phyloP scores from a whole-genome alignment of 2,329 filamentous ascomycete genomes.

The Ceratocystiopsis minuta region DNA sequence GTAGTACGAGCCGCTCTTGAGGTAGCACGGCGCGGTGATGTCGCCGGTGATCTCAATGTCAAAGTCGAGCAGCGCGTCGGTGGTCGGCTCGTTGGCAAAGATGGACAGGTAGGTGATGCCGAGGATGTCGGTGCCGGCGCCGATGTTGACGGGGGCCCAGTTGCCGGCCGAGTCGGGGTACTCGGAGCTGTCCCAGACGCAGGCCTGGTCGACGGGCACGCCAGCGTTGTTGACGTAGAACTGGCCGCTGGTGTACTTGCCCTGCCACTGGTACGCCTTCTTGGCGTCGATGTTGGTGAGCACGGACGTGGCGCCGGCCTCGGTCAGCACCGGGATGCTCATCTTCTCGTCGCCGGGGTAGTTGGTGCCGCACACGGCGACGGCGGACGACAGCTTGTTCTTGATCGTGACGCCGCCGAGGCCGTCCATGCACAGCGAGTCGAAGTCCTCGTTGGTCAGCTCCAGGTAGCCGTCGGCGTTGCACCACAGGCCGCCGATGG shows the following conservation, averaged over 20 bases:
- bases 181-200: conserved; percentile 47
- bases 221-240: conserved; percentile 91
- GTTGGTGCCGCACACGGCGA: conserved; percentile 80
- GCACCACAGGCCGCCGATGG: conserved; percentile 76
- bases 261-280: conserved; percentile 63
- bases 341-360: conserved; percentile 87
- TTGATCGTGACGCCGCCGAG: conserved; percentile 51
- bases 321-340: conserved; percentile 55
- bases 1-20: conserved; percentile 43
- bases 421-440: conserved; percentile 59
- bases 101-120: conserved; percentile 64
- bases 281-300: conserved; percentile 60
- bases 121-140: conserved; percentile 49
- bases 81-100: conserved; percentile 70
- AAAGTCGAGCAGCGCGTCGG: conserved; percentile 51
- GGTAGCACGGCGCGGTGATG: conserved; percentile 39
- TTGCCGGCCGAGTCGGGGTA: conserved; percentile 49
- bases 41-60: conserved; percentile 62
- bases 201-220: conserved; percentile 46
- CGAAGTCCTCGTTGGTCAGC: conserved; percentile 50
- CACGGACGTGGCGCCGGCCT: conserved; percentile 37
- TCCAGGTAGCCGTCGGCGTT: conserved; percentile 53
- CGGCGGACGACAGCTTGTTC: conserved; percentile 51
- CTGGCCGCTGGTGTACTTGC: conserved; percentile 64
- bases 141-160: conserved; percentile 74